phyloP scores from a whole-genome alignment of 352 stramenopile species.

The Pelagophyceae sp. region DNA sequence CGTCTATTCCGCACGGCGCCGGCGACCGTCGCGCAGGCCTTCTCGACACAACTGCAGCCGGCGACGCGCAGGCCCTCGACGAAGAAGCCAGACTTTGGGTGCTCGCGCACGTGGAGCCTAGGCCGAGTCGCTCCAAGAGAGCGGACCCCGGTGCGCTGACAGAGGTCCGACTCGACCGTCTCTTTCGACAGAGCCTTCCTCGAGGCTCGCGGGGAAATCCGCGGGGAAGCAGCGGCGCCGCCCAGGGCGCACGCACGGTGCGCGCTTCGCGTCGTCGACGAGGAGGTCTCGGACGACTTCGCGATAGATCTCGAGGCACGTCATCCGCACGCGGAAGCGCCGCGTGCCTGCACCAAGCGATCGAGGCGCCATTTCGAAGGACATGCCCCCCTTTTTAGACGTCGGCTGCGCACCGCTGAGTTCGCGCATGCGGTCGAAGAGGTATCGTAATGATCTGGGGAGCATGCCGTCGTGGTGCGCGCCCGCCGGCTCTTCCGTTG shows the following conservation, averaged over 20 bases:
- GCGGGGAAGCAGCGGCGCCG: too few relatives aligned
- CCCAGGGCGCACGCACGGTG: too few relatives aligned
- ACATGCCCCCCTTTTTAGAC: too few relatives aligned
- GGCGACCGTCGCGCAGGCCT: neutral
- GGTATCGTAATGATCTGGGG: neutral
- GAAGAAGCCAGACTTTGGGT: neutral
- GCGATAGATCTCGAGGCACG: constrained; percentile 5
- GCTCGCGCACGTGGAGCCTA: neutral
- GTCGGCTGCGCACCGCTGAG: neutral
- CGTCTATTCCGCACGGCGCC: constrained; percentile 28
- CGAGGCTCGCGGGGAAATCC: too few relatives aligned
- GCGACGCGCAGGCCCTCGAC: neutral
- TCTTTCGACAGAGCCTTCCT: too few relatives aligned
- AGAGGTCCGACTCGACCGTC: too few relatives aligned
- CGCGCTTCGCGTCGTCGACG: neutral
- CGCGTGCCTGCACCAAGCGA: neutral
- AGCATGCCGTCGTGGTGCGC: neutral
- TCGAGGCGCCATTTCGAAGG: neutral
- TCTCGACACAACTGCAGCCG: neutral
- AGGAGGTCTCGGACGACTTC: neutral
- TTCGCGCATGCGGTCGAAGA: neutral
- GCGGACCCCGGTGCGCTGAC: too few relatives aligned
- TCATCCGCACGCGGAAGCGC: neutral
- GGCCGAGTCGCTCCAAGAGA: neutral
- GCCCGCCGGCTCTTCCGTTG: neutral